Base-by-base conservation (phyloP, 2,329 filamentous ascomycete species). In the Cladobotryum protrusum region DNA sequence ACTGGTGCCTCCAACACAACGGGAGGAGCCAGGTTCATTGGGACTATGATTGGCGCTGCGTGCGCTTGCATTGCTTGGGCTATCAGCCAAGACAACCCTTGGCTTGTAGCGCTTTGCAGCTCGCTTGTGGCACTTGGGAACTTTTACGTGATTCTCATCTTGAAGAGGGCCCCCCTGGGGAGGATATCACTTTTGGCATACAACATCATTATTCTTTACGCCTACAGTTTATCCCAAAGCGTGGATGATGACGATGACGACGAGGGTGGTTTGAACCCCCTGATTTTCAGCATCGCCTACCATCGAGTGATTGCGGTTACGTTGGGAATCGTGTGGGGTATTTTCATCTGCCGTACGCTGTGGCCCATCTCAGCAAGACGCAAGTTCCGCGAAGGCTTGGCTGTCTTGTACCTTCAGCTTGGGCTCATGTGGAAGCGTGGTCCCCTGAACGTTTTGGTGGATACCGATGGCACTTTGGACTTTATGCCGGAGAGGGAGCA, bases 1-100 rank as follows among this genome's bases (percentile, higher is more conserved):
- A 92, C 96, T 18, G 93, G 93, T 24, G 90, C 93, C 7, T 89
- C 90, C 19, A 99, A 97, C 66, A 96, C 92, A 1, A 96, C 92
- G 0, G 91, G 90, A 4, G 83, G 84, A 61, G 83, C 91, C 44
- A 84, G 93, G 58, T 92, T 97, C 63, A 74, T 89, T 8, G 93
- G 92, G 50, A 99, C 92, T 1, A 76, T 89, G 33, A 75, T 95
- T 35, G 93, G 93, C 15, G 90, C 89, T 6, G 64, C 78, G 1
- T 85, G 85, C 55, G 88, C 92, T 0, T 77, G 91, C 32, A 57
- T 86, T 11, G 82, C 87, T 43, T 99, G 93, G 93, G 76, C 85
- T 39, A 71, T 87, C 19, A 85, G 87, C 29, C 74, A 80, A 41
- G 89, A 85, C 2, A 90, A 92, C 57, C 83, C 86, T 1, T 79